Evolutionary conservation across 805 yeast genomes (phyloP), one percentile per base, ranked within the genome.

Genomic region (Ogataea zsoltii): DNA sequence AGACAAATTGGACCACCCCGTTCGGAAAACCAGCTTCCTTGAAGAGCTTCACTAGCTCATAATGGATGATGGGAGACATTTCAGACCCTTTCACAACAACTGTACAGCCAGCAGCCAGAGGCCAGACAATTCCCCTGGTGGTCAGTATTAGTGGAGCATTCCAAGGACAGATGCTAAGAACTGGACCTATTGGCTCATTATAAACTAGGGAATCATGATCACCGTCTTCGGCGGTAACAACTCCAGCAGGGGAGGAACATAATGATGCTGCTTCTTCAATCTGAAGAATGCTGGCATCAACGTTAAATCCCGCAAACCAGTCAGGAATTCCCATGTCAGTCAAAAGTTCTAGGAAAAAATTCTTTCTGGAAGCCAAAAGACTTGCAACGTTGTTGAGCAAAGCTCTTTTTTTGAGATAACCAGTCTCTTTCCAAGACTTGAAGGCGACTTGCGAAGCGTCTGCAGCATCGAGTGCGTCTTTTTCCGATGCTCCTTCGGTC

Each of bases 81-180:
- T 44, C 47, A 4, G 47, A 44, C 14, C 42, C 39, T 38, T 44
- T 44, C 21, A 44, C 18, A 13, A 44, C 33, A 10, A 44, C 47
- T 10, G 47, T 25, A 18, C 47, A 44, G 4, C 47, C 47, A 14
- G 41, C 41, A n/a, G 36, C 43, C 17, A 44, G 21, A 7, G 47
- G 47, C 32, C 40, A 44, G 2, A 37, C 43, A 38, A 44, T 38
- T 33, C 47, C 47, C 25, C 47, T 44, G 2, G 35, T 16, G 11
- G 47, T 41, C 7, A 44, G 28, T 18, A 44, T 38, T 11, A 44
- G 28, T 6, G 47, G 47, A 14, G 47, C 41, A 33, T 44, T 44
- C 47, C 47, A 44, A 14, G 47, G 47, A 33, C 38, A 33, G 7
- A 44, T 44, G 28, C 47, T 44, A 15, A 44, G 16, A 26, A 44